These are phyloP conservation scores for Fraxinus sp. DNA, from an alignment of 305 asterid species.

Conservation along the genomic window DNA sequence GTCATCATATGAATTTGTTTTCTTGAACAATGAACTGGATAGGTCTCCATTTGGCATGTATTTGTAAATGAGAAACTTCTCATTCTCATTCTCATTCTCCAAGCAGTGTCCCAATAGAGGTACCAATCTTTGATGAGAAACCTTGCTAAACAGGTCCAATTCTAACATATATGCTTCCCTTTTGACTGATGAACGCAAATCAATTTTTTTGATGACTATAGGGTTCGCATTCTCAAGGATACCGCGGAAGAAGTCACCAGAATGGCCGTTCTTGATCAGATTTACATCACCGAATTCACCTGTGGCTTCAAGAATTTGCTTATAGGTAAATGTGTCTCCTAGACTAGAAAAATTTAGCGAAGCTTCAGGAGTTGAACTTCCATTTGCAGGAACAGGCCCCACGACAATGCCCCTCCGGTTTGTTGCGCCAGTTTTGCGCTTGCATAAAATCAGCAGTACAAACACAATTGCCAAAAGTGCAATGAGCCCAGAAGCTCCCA, in stretches of 20 bases:
- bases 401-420: background rate
- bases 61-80: slow-evolving; percentile 54
- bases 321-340: slow-evolving; percentile 60
- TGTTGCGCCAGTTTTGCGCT: background rate
- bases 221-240: slow-evolving; percentile 48
- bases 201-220: slow-evolving; percentile 50
- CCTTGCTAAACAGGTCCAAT: slow-evolving; percentile 49
- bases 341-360: slow-evolving; percentile 50
- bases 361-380: slow-evolving; percentile 47
- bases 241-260: slow-evolving; percentile 65
- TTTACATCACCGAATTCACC: slow-evolving; percentile 42
- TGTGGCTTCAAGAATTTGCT: slow-evolving; percentile 57
- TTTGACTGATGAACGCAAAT: slow-evolving; percentile 40
- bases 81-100: slow-evolving; percentile 48
- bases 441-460: background rate
- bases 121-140: slow-evolving; percentile 53
- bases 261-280: slow-evolving; percentile 55
- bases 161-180: slow-evolving; percentile 49
- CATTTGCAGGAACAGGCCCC: slow-evolving; percentile 10
- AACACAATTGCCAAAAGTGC: background rate
- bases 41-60: slow-evolving; percentile 19
- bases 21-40: slow-evolving; percentile 52
- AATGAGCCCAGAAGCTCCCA: background rate
- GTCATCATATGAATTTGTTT: slow-evolving; percentile 40
- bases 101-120: slow-evolving; percentile 65